Conservation (phyloP, 495 filamentous ascomycete genomes). For the Xylaria telfairii region DNA sequence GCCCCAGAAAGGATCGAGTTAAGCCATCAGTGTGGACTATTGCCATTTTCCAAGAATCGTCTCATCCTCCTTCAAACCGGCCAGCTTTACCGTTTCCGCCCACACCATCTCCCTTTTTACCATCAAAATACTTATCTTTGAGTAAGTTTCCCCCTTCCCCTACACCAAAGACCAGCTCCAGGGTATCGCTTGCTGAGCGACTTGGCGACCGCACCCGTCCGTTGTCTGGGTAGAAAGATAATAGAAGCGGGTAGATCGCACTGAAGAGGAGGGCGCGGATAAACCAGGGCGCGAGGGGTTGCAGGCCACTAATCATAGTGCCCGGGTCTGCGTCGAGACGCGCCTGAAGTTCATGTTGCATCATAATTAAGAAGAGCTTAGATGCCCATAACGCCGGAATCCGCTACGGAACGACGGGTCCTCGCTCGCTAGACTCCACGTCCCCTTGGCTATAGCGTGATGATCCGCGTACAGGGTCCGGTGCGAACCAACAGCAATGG, state of each 20-base stretch:
- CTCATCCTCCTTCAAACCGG: slow-evolving; percentile 33
- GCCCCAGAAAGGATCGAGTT: neutral
- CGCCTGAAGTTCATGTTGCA: slow-evolving; percentile 34
- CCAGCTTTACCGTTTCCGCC: slow-evolving; percentile 36
- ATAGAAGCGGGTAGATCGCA: slow-evolving; percentile 26
- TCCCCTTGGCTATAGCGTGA: slow-evolving; percentile 44
- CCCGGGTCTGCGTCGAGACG: slow-evolving; percentile 36
- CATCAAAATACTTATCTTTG: slow-evolving; percentile 35
- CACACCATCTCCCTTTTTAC: slow-evolving; percentile 38
- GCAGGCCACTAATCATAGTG: slow-evolving; percentile 33
- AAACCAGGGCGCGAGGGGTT: slow-evolving; percentile 27
- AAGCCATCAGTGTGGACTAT: slow-evolving; percentile 3
- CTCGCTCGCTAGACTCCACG: slow-evolving; percentile 36
- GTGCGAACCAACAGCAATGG: too few species aligned
- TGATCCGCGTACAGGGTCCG: too few species aligned
- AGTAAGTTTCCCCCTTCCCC: slow-evolving; percentile 22
- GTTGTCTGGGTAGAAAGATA: slow-evolving; percentile 28
- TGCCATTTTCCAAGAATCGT: slow-evolving; percentile 37
- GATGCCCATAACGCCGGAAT: slow-evolving; percentile 44
- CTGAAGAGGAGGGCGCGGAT: slow-evolving; percentile 30
- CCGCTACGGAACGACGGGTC: slow-evolving; percentile 35
- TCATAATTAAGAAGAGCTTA: slow-evolving; percentile 46
- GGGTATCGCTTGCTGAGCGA: slow-evolving; percentile 41
- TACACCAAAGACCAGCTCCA: slow-evolving; percentile 35
- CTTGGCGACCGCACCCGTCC: slow-evolving; percentile 39